Base-by-base conservation (phyloP, 192 early-diverging fungal species). In the Umbelopsis ramanniana region DNA sequence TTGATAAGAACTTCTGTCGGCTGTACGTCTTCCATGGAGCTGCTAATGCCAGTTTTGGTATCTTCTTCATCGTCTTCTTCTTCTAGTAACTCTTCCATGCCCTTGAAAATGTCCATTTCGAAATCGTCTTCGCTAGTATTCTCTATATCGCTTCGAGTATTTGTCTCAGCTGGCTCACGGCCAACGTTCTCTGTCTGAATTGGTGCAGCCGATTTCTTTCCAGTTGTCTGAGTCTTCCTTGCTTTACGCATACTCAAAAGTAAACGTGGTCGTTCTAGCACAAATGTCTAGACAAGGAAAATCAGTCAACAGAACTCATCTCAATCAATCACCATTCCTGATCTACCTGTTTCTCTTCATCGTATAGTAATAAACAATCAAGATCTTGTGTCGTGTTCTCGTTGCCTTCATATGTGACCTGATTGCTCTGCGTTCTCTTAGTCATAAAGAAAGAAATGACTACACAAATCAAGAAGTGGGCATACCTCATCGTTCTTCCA, bases 91-190 rank as follows among this genome's bases (percentile, higher is more conserved):
- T 63, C 57, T 37, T 63, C 57, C 57, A 63, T 63, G 17, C 33
- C 57, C 15, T 63, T 63, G 17, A 19, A 63, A 37, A 63, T 63
- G 35, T 63, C 57, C 57, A 63, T 63, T 19, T 63, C 57, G 26
- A 63, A 63, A 37, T 63, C 57, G 12, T 63, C 57, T 63, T 63
- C 57, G 17, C 57, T 63, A 19, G 57, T 35, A 63, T 63, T 38
- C 4, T 17, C 57, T 63, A 19, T 14, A 17, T 63, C 57, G 29
- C 33, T 63, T 19, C 33, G 26, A 19, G 5, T 21, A n/a, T 50
- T 8, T 6, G 48, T 17, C 15, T n/a, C 48, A 50, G 48, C 48
- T 50, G 48, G 48, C 17, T 37, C 57, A 17, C 57, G 57, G 6
- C 57, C 33, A 12, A 37, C 33, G 7, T 9, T 29, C 19, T 63